phyloP scores from a whole-genome alignment of 2,329 filamentous ascomycete species.

The Triangularia setosa region DNA sequence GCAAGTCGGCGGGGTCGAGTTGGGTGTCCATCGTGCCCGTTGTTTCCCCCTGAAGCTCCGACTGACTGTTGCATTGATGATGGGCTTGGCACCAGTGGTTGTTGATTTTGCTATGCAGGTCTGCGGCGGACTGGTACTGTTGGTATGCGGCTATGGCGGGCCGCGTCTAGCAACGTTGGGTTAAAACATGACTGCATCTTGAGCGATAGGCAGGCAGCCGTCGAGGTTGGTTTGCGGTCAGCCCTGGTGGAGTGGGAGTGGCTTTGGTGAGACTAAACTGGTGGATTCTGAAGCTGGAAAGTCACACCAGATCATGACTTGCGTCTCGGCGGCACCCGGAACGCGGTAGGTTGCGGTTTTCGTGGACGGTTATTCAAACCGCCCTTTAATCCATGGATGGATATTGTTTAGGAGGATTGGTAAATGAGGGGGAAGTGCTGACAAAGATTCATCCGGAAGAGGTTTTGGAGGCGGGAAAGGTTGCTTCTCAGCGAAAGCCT shows the following conservation, averaged over 20 bases:
- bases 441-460: neutral
- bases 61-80: slow-evolving; percentile 1
- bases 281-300: neutral
- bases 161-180: neutral
- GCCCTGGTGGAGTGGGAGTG: neutral
- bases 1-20: neutral
- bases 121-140: neutral
- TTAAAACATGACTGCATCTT: neutral
- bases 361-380: neutral
- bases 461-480: neutral
- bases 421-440: neutral
- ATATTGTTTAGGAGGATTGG: neutral
- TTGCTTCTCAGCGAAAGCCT: neutral
- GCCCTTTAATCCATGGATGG: neutral
- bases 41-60: neutral
- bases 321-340: neutral
- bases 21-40: neutral
- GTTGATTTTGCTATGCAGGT: neutral
- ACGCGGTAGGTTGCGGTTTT: neutral
- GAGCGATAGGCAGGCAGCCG: neutral
- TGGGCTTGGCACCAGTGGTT: neutral
- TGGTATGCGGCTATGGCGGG: slow-evolving; percentile 1
- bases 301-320: neutral
- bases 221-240: neutral
- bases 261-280: neutral